Evolutionary conservation across 2,329 filamentous ascomycete species (phyloP), one percentile per base, ranked within the genome.

Genomic region (Hymenoscyphus scutula): DNA sequence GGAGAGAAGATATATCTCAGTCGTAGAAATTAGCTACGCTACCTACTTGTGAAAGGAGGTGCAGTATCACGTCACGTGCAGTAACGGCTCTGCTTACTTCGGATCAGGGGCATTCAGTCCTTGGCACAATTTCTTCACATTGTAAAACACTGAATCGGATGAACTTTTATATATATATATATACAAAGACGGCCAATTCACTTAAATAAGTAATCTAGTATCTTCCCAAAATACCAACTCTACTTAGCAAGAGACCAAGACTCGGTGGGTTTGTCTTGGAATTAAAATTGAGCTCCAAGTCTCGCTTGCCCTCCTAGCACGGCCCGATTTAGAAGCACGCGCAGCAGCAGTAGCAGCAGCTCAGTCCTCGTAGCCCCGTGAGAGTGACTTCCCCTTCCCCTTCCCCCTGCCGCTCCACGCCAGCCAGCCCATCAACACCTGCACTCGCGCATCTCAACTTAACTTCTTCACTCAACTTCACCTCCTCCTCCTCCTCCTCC

Each of bases 401-500:
- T 8, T 38, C 19, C 56, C 25, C 59, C 34, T 56, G 59, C 53
- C 59, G 30, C 45, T 51, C 45, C 45, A 51, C 45, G 45, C 45
- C 23, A 29, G 15, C 6, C 38, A n/a, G n/a, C n/a, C n/a, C n/a
- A n/a, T n/a, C n/a, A n/a, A n/a, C 38, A 51, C 41, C 32, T 32
- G 34, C 59, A 41, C 53, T 57, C 34, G 41, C 54, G 57, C 59
- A 63, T 65, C 62, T 63, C 64, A 65, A 65, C 67, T 60, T 66
- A 65, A 65, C 67, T 60, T 67, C 63, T 64, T 62, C 65, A 66
- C 63, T 53, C 57, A 61, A 54, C 61, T 53, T 60, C 58, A 55
- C 59, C 30, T 53, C 55, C 27, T 38, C 56, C 7, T 25, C 45
- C 45, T 53, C 51, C 30, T 58, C 56, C n/a, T n/a, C n/a, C n/a